Percentiles rank a stretch among this genome's conserved stretches.
phyloP scores from a whole-genome alignment of 2,329 filamentous ascomycete genomes.

The Fusarium albosuccineum region DNA sequence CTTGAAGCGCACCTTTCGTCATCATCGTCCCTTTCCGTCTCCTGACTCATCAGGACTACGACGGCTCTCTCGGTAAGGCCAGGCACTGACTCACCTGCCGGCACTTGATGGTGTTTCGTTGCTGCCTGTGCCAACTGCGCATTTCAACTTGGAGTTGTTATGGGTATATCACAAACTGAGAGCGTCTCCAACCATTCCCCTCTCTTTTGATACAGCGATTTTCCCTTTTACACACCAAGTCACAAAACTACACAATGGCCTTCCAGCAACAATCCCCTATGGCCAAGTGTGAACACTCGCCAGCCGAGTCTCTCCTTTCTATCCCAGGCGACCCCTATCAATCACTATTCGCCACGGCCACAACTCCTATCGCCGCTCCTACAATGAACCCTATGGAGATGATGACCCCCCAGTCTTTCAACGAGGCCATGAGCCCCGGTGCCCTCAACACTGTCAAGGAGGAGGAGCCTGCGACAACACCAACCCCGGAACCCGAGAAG shows the following conservation, averaged over 20 bases:
- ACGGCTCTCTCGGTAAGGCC: slow-evolving; percentile 22
- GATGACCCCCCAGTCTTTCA: slow-evolving; percentile 61
- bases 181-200: slow-evolving; percentile 9
- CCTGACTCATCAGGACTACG: slow-evolving; percentile 43
- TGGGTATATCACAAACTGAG: slow-evolving; percentile 22
- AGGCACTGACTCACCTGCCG: slow-evolving; percentile 44
- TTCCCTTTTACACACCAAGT: slow-evolving; percentile 16
- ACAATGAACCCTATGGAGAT: slow-evolving; percentile 63
- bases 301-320: slow-evolving; percentile 67
- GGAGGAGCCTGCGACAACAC: slow-evolving; percentile 44
- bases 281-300: slow-evolving; percentile 67
- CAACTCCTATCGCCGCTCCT: slow-evolving; percentile 47
- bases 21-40: slow-evolving; percentile 18
- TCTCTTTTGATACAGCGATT: slow-evolving; percentile 6
- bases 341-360: slow-evolving; percentile 59
- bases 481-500: slow-evolving; percentile 62
- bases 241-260: slow-evolving; percentile 52
- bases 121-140: slow-evolving; percentile 27
- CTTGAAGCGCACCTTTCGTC: slow-evolving; percentile 29
- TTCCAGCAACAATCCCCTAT: slow-evolving; percentile 57
- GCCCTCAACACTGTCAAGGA: slow-evolving; percentile 27
- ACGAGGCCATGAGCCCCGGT: slow-evolving; percentile 46
- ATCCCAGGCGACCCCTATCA: slow-evolving; percentile 63
- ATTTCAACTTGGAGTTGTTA: slow-evolving; percentile 20
- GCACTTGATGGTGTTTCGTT: slow-evolving; percentile 33